Percentiles rank a stretch among this genome's conserved stretches.
These are phyloP conservation scores for Apium graveolens DNA, from an alignment of 129 eudicot genomes.

Conservation along the genomic window DNA sequence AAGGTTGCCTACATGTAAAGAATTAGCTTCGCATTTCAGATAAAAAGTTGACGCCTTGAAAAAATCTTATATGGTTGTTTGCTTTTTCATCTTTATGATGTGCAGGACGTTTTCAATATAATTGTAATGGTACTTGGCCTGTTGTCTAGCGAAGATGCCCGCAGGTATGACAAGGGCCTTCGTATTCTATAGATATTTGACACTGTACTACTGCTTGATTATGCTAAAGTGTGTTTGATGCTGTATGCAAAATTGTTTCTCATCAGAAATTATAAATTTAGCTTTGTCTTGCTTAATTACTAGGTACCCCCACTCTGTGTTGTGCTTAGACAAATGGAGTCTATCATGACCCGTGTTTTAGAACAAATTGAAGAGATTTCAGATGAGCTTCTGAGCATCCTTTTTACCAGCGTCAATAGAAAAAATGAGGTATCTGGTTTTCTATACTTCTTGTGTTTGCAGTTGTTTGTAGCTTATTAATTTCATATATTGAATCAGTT, in stretches of 20 bases:
- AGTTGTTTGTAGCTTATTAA: not conserved
- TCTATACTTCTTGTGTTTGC: not conserved
- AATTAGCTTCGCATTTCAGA: no score
- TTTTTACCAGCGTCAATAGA: slow-evolving; percentile 41
- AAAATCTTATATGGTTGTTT: no score
- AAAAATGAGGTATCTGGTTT: slow-evolving; percentile 34
- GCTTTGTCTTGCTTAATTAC: slow-evolving; percentile 13
- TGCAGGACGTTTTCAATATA: slow-evolving; percentile 52
- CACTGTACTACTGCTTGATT: not conserved
- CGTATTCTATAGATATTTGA: slow-evolving; percentile 16
- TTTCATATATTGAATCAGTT: not conserved
- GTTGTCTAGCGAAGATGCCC: slow-evolving; percentile 32
- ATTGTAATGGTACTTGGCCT: slow-evolving; percentile 40
- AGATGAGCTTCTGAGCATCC: slow-evolving; percentile 41
- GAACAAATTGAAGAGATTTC: slow-evolving; percentile 67
- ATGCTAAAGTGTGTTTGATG: not conserved
- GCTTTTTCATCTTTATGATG: not conserved
- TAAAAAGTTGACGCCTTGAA: no score
- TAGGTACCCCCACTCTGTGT: slow-evolving; percentile 43
- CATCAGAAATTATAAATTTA: not conserved
- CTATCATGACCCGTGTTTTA: slow-evolving; percentile 49
- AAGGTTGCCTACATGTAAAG: no score
- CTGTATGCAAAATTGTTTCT: not conserved
- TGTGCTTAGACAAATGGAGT: slow-evolving; percentile 48
- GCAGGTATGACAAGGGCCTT: slow-evolving; percentile 39